These are phyloP conservation scores for Fusarium sp. DNA, from an alignment of 2,329 filamentous ascomycete species.

Conservation along the genomic window DNA sequence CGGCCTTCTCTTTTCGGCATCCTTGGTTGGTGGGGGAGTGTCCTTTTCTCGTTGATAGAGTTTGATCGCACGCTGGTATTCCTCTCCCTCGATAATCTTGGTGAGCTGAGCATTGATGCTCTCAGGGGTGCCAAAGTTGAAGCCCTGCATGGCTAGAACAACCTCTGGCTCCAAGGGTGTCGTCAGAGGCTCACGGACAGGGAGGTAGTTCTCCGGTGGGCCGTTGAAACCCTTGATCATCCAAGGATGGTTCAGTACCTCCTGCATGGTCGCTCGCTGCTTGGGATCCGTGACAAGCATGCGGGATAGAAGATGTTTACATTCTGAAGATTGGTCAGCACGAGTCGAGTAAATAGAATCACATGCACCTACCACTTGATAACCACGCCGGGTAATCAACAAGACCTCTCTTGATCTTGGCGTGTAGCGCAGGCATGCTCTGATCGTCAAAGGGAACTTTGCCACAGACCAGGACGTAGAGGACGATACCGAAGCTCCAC, in stretches of 20 bases:
- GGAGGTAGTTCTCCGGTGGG: slow-evolving; percentile 90
- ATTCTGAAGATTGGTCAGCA: slow-evolving; percentile 73
- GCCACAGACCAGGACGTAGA: slow-evolving; percentile 96
- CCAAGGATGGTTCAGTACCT: slow-evolving; percentile 97
- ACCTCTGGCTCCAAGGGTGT: slow-evolving; percentile 86
- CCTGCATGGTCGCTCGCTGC: slow-evolving; percentile 85
- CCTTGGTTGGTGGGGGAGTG: slow-evolving; percentile 65
- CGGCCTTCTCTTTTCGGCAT: slow-evolving; percentile 85
- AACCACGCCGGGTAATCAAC: slow-evolving; percentile 97
- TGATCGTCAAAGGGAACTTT: slow-evolving; percentile 99
- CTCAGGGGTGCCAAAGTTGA: slow-evolving; percentile 93
- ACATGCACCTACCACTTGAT: slow-evolving; percentile 75
- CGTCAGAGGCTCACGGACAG: slow-evolving; percentile 83
- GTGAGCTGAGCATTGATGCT: slow-evolving; percentile 84
- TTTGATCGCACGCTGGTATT: slow-evolving; percentile 89
- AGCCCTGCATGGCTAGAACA: slow-evolving; percentile 94
- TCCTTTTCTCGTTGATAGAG: slow-evolving; percentile 76
- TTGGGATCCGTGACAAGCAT: slow-evolving; percentile 97
- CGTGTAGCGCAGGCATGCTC: slow-evolving; percentile 97
- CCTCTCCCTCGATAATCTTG: slow-evolving; percentile 90
- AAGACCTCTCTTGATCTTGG: slow-evolving; percentile 97
- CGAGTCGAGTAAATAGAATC: not conserved
- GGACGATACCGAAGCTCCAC: slow-evolving; percentile 98
- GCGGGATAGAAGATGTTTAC: slow-evolving; percentile 88
- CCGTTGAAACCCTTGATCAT: slow-evolving; percentile 91